These are phyloP conservation scores for Lepiota brunneoincarnata DNA, from an alignment of 768 basidiomycete genomes.

Conservation along the genomic window DNA sequence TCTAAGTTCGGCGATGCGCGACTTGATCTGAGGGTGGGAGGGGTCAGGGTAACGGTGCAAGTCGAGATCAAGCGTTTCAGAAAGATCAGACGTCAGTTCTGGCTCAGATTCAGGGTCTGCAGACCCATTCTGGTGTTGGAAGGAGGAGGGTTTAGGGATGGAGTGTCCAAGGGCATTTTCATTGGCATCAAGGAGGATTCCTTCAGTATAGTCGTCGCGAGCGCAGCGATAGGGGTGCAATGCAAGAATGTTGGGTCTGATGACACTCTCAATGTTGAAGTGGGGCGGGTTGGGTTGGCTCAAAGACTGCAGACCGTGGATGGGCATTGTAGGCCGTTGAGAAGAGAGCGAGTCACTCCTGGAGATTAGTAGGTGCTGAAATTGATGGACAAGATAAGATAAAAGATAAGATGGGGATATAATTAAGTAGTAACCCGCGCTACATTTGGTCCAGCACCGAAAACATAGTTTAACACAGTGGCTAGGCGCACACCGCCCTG, in stretches of 20 bases:
- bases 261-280: constrained; percentile 79
- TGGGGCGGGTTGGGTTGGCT: constrained; percentile 60
- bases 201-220: constrained; percentile 89
- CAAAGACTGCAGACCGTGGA: constrained; percentile 48
- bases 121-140: neutral
- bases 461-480: constrained; percentile 75
- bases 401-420: no score
- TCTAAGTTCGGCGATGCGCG: constrained; percentile 70
- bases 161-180: constrained; percentile 94
- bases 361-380: neutral
- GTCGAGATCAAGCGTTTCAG: constrained; percentile 41
- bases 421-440: no score
- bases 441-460: constrained; percentile 27
- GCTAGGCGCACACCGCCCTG: constrained; percentile 85
- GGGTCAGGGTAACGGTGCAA: constrained; percentile 96
- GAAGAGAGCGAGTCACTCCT: constrained; percentile 6
- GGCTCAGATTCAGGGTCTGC: constrained; percentile 11
- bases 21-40: constrained; percentile 76
- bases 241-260: constrained; percentile 92
- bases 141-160: constrained; percentile 34
- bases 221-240: constrained; percentile 95
- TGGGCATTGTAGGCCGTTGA: constrained; percentile 43
- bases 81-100: constrained; percentile 30
- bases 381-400: neutral
- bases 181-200: constrained; percentile 95